These are phyloP conservation scores for Penicillium sp. DNA, from an alignment of 2,329 filamentous ascomycete genomes.

Conservation along the genomic window DNA sequence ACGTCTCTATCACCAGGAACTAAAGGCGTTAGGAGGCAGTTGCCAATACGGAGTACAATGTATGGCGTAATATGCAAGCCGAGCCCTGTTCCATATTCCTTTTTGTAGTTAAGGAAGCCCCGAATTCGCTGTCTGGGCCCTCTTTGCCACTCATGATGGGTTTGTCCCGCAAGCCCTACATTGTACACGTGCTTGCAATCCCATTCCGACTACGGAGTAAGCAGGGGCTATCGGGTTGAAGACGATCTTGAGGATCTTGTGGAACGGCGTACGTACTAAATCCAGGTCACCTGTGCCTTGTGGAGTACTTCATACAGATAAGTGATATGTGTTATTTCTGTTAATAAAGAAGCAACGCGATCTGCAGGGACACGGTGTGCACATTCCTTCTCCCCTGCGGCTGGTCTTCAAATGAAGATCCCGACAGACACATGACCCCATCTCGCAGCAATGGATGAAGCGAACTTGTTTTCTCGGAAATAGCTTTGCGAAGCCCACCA, in stretches of 20 bases:
- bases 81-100: background rate
- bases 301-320: background rate
- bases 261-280: background rate
- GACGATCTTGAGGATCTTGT: slow-evolving; percentile 8
- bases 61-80: background rate
- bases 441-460: slow-evolving; percentile 4
- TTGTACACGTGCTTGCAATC: background rate
- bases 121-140: background rate
- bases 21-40: background rate
- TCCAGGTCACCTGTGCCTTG: slow-evolving; percentile 8
- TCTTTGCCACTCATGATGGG: background rate
- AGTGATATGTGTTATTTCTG: background rate
- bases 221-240: slow-evolving; percentile 6
- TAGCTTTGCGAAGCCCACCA: background rate
- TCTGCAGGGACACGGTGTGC: background rate
- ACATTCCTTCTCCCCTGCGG: background rate
- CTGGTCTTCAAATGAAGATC: background rate
- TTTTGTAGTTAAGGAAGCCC: background rate
- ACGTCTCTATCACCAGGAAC: slow-evolving; percentile 3
- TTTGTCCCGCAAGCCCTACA: background rate
- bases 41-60: background rate
- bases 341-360: background rate
- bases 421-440: slow-evolving; percentile 1
- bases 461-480: background rate
- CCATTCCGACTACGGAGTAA: background rate